These are phyloP conservation scores for Hypoxylon sp. DNA, from an alignment of 2,329 filamentous ascomycete genomes.

Conservation along the genomic window DNA sequence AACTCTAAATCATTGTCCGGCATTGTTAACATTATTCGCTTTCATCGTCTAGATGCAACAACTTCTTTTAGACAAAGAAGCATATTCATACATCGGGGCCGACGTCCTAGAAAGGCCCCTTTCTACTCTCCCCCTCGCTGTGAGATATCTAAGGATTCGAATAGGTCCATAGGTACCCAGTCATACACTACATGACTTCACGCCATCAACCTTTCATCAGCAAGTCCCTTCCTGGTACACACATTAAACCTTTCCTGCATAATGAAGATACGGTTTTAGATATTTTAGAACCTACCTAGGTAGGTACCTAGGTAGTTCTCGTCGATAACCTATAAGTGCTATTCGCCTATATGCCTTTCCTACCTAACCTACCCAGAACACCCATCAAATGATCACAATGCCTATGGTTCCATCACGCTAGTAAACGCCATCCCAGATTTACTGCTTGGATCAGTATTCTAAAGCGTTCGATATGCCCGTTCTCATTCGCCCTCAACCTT, in stretches of 20 bases:
- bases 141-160: too few relatives aligned
- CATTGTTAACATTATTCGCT: background rate
- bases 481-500: constrained; percentile 42
- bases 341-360: constrained; percentile 16
- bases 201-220: background rate
- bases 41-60: background rate
- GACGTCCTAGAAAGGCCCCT: background rate
- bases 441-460: constrained; percentile 11
- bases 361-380: constrained; percentile 11
- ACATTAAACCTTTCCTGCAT: background rate
- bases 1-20: background rate
- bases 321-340: constrained; percentile 16
- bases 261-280: background rate
- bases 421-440: constrained; percentile 26
- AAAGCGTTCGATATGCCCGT: constrained; percentile 1
- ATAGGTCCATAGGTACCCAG: background rate
- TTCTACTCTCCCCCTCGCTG: background rate
- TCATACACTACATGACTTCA: background rate
- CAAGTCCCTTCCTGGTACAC: background rate
- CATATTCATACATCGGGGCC: background rate
- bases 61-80: background rate
- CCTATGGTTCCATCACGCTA: constrained; percentile 18
- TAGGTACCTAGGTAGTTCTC: constrained; percentile 7
- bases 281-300: constrained; percentile 9
- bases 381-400: constrained; percentile 7